phyloP scores from a whole-genome alignment of 2,329 filamentous ascomycete species.

The Botrytis elliptica region DNA sequence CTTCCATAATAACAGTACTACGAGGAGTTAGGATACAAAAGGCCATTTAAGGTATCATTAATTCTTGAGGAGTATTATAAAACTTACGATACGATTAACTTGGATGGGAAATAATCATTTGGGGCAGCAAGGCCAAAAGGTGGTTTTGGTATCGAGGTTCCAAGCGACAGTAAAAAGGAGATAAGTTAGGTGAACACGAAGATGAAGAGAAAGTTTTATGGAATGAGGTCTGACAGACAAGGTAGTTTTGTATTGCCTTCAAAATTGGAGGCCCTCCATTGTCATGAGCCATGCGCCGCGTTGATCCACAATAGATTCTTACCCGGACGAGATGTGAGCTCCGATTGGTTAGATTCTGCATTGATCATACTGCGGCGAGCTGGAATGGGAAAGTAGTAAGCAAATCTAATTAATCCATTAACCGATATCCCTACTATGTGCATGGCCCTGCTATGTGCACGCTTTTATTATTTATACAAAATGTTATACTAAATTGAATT shows the following conservation, averaged over 20 bases:
- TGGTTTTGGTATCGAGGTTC: too few species aligned
- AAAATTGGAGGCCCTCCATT: slow-evolving; percentile 11
- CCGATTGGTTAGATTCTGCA: neutral
- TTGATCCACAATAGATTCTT: neutral
- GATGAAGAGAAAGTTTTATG: neutral
- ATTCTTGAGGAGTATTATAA: neutral
- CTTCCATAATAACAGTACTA: neutral
- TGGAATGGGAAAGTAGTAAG: neutral
- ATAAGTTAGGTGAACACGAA: neutral
- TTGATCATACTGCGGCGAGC: neutral
- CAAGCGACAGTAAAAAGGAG: neutral
- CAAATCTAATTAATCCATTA: neutral
- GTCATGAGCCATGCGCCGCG: neutral
- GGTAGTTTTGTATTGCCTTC: slow-evolving; percentile 9
- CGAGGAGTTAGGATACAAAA: neutral
- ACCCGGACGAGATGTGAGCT: neutral
- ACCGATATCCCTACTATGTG: too few species aligned
- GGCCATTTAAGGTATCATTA: neutral
- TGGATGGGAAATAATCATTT: neutral
- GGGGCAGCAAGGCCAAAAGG: neutral
- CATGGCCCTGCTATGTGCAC: too few species aligned
- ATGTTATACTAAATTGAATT: too few species aligned
- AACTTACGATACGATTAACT: slow-evolving; percentile 3
- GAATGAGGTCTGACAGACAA: neutral
- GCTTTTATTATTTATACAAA: too few species aligned